Percentiles rank a stretch among this genome's conserved stretches.
Conservation (phyloP, 2,329 filamentous ascomycete species). For the Ceratocystis destructans region DNA sequence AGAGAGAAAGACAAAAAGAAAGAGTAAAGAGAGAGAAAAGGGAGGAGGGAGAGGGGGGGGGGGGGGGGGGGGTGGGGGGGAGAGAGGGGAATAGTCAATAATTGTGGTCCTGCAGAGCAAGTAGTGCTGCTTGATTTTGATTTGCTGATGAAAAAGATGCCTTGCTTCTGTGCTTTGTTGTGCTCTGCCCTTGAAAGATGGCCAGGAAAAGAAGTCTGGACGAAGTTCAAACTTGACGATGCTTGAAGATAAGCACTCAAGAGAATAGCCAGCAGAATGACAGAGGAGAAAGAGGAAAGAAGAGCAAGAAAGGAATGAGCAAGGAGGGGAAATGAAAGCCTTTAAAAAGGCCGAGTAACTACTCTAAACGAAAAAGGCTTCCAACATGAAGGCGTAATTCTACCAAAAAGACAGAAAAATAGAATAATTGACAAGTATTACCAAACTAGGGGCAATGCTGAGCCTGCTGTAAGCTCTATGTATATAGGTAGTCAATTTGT, state of each 20-base stretch:
- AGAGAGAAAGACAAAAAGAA: too few species aligned
- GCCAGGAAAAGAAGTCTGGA: not conserved
- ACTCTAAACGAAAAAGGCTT: not conserved
- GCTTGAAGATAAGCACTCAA: not conserved
- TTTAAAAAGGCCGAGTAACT: constrained; percentile 1
- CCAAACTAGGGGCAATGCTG: not conserved
- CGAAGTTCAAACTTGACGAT: not conserved
- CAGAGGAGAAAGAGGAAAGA: not conserved
- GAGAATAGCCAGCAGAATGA: not conserved
- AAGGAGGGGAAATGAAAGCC: not conserved
- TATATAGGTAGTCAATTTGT: not conserved
- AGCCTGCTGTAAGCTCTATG: not conserved
- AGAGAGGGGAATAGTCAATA: too few species aligned
- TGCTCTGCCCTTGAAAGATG: not conserved
- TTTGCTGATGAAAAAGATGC: not conserved
- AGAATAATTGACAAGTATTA: not conserved
- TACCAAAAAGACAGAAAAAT: not conserved
- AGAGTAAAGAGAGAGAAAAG: too few species aligned
- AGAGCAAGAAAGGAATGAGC: not conserved
- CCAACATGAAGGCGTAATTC: constrained; percentile 1
- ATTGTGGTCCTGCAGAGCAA: not conserved
- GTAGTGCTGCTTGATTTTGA: not conserved
- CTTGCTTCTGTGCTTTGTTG: not conserved
- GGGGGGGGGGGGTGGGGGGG: too few species aligned
- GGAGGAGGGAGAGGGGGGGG: too few species aligned